A percentile compares a stretch with the other conserved stretches of the same genome.
Evolutionary conservation across 768 basidiomycete genomes (phyloP).

Genomic region (Postia placenta): DNA sequence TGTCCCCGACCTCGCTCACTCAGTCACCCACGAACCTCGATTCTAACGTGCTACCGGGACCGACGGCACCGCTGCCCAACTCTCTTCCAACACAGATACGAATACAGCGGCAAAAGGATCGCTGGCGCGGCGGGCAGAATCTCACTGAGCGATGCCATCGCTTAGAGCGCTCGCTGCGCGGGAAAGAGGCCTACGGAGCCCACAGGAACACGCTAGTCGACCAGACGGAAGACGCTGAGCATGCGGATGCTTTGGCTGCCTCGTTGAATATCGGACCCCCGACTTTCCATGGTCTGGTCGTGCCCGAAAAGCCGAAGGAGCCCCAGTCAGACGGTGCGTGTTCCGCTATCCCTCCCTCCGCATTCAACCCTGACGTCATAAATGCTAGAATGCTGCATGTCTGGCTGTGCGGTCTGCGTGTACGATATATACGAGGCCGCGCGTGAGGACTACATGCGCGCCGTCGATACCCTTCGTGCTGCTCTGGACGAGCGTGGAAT

Average conservation of each 20-base stretch:
- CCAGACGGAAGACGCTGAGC: neutral
- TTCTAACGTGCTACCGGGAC: neutral
- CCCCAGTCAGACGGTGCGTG: conserved; percentile 63
- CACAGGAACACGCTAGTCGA: conserved; percentile 1
- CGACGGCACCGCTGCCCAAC: neutral
- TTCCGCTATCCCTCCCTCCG: no score
- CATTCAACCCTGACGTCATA: no score
- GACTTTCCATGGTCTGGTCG: conserved; percentile 45
- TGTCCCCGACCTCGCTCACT: conserved; percentile 1
- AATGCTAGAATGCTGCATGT: conserved; percentile 93
- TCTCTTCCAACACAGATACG: neutral
- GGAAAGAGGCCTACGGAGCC: conserved; percentile 31
- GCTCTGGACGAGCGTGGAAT: conserved; percentile 43
- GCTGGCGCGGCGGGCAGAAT: conserved; percentile 49
- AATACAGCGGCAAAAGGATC: conserved; percentile 11
- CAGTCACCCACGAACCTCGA: neutral
- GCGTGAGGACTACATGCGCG: conserved; percentile 52
- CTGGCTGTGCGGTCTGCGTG: conserved; percentile 87
- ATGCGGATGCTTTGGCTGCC: neutral
- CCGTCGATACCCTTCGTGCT: conserved; percentile 42
- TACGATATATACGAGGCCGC: conserved; percentile 84
- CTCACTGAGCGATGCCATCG: conserved; percentile 48
- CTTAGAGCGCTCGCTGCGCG: conserved; percentile 49
- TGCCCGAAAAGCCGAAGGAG: conserved; percentile 57
- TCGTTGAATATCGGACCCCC: conserved; percentile 4